phyloP scores from a whole-genome alignment of 352 stramenopile genomes.

The Phytopythium montanum region DNA sequence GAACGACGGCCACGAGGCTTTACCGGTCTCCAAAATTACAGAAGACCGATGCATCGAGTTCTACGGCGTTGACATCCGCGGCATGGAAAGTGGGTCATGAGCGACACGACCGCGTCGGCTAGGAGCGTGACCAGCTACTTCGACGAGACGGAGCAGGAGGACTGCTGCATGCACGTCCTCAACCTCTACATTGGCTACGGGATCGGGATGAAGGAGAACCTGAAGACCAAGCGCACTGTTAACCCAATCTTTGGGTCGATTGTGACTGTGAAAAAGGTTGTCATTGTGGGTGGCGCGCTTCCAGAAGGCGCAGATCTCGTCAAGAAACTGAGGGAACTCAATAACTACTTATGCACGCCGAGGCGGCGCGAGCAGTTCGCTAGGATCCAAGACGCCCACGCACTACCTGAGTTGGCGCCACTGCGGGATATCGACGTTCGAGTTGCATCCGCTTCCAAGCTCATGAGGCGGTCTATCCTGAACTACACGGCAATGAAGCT shows the following conservation, averaged over 20 bases:
- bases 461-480: neutral
- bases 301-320: neutral
- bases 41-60: neutral
- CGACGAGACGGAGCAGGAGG: constrained; percentile 11
- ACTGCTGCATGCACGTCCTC: constrained; percentile 11
- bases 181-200: constrained; percentile 13
- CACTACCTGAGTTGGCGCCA: neutral
- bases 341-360: no score
- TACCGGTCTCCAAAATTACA: constrained; percentile 1
- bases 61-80: neutral
- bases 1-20: no score
- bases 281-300: neutral
- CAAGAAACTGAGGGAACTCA: no score
- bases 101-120: neutral
- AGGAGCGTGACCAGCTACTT: constrained; percentile 3
- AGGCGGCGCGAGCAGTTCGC: no score
- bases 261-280: neutral
- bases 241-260: no score
- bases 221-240: neutral
- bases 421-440: neutral
- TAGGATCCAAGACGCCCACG: neutral
- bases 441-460: neutral
- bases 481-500: neutral
- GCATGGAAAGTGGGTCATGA: neutral
- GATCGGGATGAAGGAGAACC: constrained; percentile 13